Base-by-base conservation (phyloP, 2,329 filamentous ascomycete genomes). In the Trichophyton verrucosum region DNA sequence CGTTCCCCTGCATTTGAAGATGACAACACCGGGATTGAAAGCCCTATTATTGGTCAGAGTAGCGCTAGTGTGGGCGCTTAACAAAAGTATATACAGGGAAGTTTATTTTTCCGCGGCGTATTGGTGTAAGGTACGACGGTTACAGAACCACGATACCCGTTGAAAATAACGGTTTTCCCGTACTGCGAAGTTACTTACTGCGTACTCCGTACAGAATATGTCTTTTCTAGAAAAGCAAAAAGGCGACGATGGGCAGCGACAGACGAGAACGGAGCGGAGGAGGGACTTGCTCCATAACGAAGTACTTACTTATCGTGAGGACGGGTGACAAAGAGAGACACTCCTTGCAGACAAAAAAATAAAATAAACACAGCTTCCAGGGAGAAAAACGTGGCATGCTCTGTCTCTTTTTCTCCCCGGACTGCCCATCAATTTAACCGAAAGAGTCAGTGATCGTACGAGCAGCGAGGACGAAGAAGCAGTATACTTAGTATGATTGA, bases 41-140 rank as follows among this genome's bases (percentile, higher is more conserved):
- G 55, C 2, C 1, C 22, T 24, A 2, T 30, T 3, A 40, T 57
- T 57, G 55, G 55, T 30, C 20, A 17, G 3, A 38, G 33, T 57
- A 42, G 55, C 55, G 55, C 55, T 42, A 42, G 55, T 30, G 30
- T 20, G 15, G 33, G 55, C 55, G 55, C 55, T 57, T 57, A 57
- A 30, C 20, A 57, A 57, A 57, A 40, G 20, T 42, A 38, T 27
- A 57, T 15, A 33, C 22, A 13, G 22, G 22, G 22, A 30, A 27
- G 11, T 22, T 11, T 7, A 20, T 47, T 47, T 47, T 47, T 47
- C 44, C 44, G 44, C 9, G 17, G 9, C 44, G 44, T 47, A 47
- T 47, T 47, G 20, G 3, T 13, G 49, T 53, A 27, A 30, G 13
- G 24, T 27, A 27, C 17, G n/a, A 53, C 49, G 49, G 27, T 53